Evolutionary conservation across 192 early-diverging fungal genomes (phyloP).

Genomic region (Coemansia sp.): DNA sequence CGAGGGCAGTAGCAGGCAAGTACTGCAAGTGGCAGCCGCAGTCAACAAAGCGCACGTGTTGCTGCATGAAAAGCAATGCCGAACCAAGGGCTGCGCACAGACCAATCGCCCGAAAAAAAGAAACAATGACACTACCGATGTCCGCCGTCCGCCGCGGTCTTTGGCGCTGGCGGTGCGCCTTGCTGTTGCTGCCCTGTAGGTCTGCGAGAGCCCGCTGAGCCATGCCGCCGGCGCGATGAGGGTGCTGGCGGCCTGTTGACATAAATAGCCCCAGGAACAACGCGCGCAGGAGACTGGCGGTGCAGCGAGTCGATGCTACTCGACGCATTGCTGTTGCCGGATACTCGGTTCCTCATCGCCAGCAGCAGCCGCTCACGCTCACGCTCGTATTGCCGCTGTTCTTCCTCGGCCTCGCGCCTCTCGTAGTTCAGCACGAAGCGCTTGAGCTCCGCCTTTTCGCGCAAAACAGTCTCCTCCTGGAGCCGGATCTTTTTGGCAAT

Average conservation of each 20-base stretch:
- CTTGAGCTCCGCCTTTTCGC: constrained; percentile 89
- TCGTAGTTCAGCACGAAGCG: constrained; percentile 90
- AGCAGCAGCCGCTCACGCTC: constrained; percentile 7
- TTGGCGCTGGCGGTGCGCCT: neutral
- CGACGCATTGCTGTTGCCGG: neutral
- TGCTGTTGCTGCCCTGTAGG: neutral
- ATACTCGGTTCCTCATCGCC: constrained; percentile 3
- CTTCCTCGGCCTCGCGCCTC: constrained; percentile 47
- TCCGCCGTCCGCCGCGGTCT: neutral
- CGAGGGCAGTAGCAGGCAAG: neutral
- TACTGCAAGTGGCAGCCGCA: neutral
- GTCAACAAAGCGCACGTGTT: neutral
- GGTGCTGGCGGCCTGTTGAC: constrained; percentile 10
- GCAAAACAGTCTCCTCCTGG: constrained; percentile 84
- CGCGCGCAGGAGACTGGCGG: neutral
- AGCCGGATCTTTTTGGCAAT: constrained; percentile 78
- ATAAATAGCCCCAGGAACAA: constrained; percentile 32
- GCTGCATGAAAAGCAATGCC: neutral
- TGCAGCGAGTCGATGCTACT: constrained; percentile 3
- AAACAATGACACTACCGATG: neutral
- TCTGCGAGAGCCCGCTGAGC: constrained; percentile 1
- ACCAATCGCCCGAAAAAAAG: neutral
- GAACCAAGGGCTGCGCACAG: neutral
- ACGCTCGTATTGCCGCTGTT: constrained; percentile 16
- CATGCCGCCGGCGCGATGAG: constrained; percentile 11